Evolutionary conservation across 192 early-diverging fungal species (phyloP), one percentile per base, ranked within the genome.

Genomic region (Backusella liffmaniae): DNA sequence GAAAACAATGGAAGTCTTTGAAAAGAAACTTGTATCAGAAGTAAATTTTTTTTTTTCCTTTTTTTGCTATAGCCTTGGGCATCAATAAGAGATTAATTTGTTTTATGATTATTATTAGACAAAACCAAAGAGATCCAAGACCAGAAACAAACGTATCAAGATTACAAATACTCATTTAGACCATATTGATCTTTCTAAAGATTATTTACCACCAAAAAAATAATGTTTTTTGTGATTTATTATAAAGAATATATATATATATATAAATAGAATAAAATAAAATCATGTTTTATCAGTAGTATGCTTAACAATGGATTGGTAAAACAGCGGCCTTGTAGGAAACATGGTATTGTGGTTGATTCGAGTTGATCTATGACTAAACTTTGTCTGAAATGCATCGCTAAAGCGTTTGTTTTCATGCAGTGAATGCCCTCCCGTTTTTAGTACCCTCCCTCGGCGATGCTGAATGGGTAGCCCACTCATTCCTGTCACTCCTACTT

Each of bases 101-200:
- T 42, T 70, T 23, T 26, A 44, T 49, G 4, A 26, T 62, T 26
- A 44, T 49, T 4, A 26, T 62, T 74, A 89, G 76, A 23, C 77
- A 23, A 88, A 87, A 13, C 84, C 81, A 16, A 91, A 91, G 78
- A 77, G 83, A 71, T 79, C 81, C 39, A 92, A 92, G 73, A 79
- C 85, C 23, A 62, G 87, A 18, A 86, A 87, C 75, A 82, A 93
- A 35, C 92, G 89, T 73, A 89, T 91, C 65, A 92, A 93, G 76
- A 92, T 94, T 72, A 93, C 90, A 3, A 95, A 95, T 73, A 94
- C 92, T 32, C 94, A 95, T 79, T 85, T 95, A 83, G 84, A 84
- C 36, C 88, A 86, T 42, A 85, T 94, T 39, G 92, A 94, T 85
- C 77, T 94, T 8, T 91, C 93, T 10, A 92, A 91, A 78, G 92